Conservation (phyloP, 495 filamentous ascomycete genomes). For the Achaetomiella virescens region DNA sequence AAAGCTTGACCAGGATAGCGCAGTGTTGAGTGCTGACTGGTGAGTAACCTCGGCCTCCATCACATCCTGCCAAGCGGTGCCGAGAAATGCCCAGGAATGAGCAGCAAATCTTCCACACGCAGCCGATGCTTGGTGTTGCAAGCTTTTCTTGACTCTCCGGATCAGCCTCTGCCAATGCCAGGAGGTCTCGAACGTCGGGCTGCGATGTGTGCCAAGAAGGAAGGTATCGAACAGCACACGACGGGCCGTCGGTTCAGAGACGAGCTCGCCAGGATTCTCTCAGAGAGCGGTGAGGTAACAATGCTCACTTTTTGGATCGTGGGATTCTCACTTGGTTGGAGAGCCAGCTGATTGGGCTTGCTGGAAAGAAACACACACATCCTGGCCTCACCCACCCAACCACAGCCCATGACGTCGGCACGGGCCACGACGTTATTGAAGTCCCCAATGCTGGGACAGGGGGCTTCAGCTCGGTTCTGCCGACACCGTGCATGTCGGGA, state of each 20-base stretch:
- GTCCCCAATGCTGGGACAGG: background rate
- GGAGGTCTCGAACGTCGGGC: background rate
- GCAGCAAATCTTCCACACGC: background rate
- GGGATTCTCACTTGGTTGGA: background rate
- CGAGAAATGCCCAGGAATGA: background rate
- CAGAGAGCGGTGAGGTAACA: conserved; percentile 4
- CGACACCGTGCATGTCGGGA: background rate
- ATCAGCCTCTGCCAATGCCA: background rate
- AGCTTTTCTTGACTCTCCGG: background rate
- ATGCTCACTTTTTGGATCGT: background rate
- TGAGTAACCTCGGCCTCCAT: background rate
- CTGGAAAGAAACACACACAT: background rate
- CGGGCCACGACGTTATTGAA: background rate
- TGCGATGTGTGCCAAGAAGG: background rate
- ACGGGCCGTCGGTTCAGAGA: background rate
- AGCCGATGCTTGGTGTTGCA: background rate
- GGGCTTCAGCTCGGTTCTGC: background rate
- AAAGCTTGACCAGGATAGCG: background rate
- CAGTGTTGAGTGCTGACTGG: background rate
- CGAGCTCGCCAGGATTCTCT: background rate
- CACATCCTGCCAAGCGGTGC: background rate
- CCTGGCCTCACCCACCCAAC: background rate
- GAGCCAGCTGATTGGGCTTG: background rate
- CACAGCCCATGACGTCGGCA: conserved; percentile 4
- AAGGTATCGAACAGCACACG: background rate